These are phyloP conservation scores for Chaetomium olivaceum DNA, from an alignment of 2,329 filamentous ascomycete species.

Conservation along the genomic window DNA sequence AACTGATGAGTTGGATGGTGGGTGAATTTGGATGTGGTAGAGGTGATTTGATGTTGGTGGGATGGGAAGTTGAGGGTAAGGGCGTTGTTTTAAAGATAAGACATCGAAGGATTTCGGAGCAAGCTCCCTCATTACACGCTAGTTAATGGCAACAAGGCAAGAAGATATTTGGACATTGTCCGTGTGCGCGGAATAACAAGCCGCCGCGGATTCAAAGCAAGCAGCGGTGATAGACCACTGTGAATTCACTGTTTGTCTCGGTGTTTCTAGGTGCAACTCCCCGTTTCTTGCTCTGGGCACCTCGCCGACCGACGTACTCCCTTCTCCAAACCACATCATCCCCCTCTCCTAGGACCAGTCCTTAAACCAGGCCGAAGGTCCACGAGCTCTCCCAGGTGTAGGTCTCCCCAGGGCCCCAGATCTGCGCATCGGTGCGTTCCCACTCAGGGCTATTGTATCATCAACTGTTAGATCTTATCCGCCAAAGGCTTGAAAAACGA, in stretches of 20 bases:
- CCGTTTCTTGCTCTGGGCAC: not conserved
- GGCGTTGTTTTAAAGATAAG: no score
- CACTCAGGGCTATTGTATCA: constrained; percentile 44
- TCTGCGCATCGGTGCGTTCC: constrained; percentile 44
- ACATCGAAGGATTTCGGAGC: no score
- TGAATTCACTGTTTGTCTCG: not conserved
- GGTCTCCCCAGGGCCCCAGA: constrained; percentile 43
- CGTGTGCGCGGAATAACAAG: not conserved
- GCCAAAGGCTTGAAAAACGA: not conserved
- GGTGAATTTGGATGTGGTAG: no score
- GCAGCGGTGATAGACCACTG: not conserved
- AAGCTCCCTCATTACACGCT: no score
- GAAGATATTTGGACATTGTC: not conserved
- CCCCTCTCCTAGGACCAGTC: not conserved
- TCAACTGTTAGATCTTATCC: not conserved
- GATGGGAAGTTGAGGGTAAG: no score
- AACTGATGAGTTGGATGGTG: no score
- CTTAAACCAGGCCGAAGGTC: constrained; percentile 41
- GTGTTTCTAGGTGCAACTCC: no score
- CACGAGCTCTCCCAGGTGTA: constrained; percentile 50
- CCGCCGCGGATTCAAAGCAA: not conserved
- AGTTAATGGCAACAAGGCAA: no score
- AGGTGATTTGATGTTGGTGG: no score
- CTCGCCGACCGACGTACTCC: not conserved
- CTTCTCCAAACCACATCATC: not conserved